phyloP scores from a whole-genome alignment of 2,329 filamentous ascomycete genomes.

The Parastagonospora avenae region DNA sequence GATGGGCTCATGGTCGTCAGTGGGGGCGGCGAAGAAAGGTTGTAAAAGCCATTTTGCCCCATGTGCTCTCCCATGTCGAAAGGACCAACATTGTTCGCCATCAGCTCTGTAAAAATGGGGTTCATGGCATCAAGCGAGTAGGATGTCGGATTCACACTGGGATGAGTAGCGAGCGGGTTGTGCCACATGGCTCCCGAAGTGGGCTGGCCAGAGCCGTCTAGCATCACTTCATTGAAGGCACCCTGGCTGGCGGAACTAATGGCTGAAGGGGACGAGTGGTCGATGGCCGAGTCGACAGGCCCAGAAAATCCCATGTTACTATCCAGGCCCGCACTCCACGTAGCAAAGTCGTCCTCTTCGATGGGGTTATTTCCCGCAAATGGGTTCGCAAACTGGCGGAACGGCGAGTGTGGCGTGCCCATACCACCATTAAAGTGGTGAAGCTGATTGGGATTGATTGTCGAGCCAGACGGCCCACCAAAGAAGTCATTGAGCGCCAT shows the following conservation, averaged over 20 bases:
- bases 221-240: conserved; percentile 87
- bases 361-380: conserved; percentile 66
- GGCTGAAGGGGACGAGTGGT: conserved; percentile 92
- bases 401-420: conserved; percentile 61
- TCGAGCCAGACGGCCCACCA: conserved; percentile 59
- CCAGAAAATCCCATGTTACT: conserved; percentile 61
- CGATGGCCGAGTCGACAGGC: conserved; percentile 78
- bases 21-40: conserved; percentile 74
- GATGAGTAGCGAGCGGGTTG: conserved; percentile 65
- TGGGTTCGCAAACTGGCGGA: conserved; percentile 51
- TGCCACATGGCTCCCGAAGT: conserved; percentile 48
- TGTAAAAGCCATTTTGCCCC: conserved; percentile 71
- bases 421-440: conserved; percentile 87
- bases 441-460: conserved; percentile 70
- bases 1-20: conserved; percentile 73
- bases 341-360: conserved; percentile 77
- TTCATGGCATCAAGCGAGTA: conserved; percentile 77
- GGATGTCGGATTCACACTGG: conserved; percentile 67
- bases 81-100: conserved; percentile 71
- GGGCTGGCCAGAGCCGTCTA: conserved; percentile 67
- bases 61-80: conserved; percentile 74
- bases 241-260: conserved; percentile 95
- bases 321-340: conserved; percentile 82
- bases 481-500: conserved; percentile 75
- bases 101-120: conserved; percentile 75